Evolutionary conservation across 176 grass and related monocot species (phyloP), one percentile per base, ranked within the genome.

Genomic region (Alopecurus myosuroides): DNA sequence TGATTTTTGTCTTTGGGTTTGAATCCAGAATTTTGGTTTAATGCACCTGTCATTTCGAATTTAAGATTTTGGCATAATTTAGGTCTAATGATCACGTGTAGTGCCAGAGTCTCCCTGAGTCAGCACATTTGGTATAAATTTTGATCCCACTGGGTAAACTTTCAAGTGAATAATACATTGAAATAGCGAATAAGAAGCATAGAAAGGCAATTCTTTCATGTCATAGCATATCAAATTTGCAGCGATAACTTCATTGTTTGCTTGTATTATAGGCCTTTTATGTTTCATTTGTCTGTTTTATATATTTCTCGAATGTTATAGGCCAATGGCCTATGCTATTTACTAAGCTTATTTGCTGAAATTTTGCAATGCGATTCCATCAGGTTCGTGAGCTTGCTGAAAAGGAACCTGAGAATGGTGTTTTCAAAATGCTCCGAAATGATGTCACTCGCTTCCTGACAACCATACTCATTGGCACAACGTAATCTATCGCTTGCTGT

Each of bases 391-490:
- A 96, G 46, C 88, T 99, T 36, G 93, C 97, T 79, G 97, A 99
- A 63, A 99, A 99, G 85, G 97, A 99, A 78, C 93, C 91, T n/a
- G 93, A 96, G 81, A 91, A 92, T 64, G 97, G 97, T 77, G 93
- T 99, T 50, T 96, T 99, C 86, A 99, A 75, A 96, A 96, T 99
- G 97, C 97, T 99, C 74, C 88, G 91, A 49, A 87, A 70, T 88
- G 91, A 99, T 79, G 94, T 99, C 39, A 99, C 93, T 86, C 97
- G 97, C 52, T 99, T 96, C 58, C 84, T 96, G 68, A 99, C 97
- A 40, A 99, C 97, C 26, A 99, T 99, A 88, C 93, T 99, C 74
- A 99, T 96, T 80, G 97, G 97, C 82, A 99, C 97, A 53, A 99
- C 97, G 93, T 95, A 95, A 91, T 84, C 52, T 80, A 33, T 85